Evolutionary conservation across 75 land plant species (phyloP), one percentile per base, ranked within the genome.

Genomic region (Gnetum montanum): DNA sequence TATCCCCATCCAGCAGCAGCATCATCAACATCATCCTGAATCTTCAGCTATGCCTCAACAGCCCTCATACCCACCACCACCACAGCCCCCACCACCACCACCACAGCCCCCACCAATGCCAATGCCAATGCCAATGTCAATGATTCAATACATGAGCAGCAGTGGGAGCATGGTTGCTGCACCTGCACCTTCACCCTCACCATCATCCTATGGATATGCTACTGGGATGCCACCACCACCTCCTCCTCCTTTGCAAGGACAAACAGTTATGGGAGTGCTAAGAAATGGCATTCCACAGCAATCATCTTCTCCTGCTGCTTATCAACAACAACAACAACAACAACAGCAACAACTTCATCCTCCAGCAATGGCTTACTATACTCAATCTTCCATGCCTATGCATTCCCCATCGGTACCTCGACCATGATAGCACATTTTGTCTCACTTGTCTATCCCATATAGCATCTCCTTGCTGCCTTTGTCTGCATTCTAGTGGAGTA

Each of bases 321-420:
- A 64, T 18, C 68, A 59, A 13, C n/a, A 38, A 53, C 2, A 67
- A 58, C 5, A 57, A 77, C 16, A 72, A 77, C 29, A 67, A 70
- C 62, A 77, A 64, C 57, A 59, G 72, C 43, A n/a, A n/a, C 84
- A 81, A 10, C 75, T 73, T 27, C 79, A 74, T 35, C 75, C 81
- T 6, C 88, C 84, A n/a, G 70, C 72, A n/a, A 68, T 84, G 75
- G 72, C 55, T 10, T 84, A 65, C 59, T 80, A 67, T 66, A 36
- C 34, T 20, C 76, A 69, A 35, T 73, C 64, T 22, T 59, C 62
- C 33, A 54, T 67, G 23, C 59, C 77, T 31, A 18, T 46, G 8
- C n/a, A n/a, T n/a, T 37, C 58, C 27, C 36, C 55, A 18, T 40
- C 46, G 18, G 47, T 37, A n/a, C 59, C 46, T 56, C 58, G 43